Evolutionary conservation across 495 filamentous ascomycete genomes (phyloP).

Genomic region (Penicillium steckii): DNA sequence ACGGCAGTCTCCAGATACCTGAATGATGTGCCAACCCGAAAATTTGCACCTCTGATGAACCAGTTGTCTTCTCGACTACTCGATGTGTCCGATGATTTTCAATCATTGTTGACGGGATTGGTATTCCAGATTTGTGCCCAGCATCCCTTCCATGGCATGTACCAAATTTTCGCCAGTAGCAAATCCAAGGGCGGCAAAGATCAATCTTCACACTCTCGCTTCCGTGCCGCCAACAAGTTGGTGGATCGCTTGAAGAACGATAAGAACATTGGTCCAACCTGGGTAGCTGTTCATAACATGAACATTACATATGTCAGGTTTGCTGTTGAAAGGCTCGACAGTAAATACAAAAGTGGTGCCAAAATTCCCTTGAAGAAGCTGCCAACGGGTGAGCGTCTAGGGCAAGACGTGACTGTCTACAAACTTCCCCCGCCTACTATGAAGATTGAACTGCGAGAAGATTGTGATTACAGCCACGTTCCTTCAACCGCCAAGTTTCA

Average conservation of each 20-base stretch:
- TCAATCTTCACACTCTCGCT: slow-evolving; percentile 66
- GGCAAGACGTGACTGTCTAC: slow-evolving; percentile 53
- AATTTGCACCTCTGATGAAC: slow-evolving; percentile 93
- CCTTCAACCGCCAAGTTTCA: slow-evolving; percentile 69
- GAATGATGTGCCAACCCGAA: slow-evolving; percentile 73
- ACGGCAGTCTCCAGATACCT: slow-evolving; percentile 70
- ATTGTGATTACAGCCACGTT: slow-evolving; percentile 72
- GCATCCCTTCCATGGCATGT: slow-evolving; percentile 94
- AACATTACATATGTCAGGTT: slow-evolving; percentile 73
- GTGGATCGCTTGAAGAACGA: slow-evolving; percentile 55
- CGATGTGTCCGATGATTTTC: slow-evolving; percentile 66
- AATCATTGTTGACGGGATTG: slow-evolving; percentile 66
- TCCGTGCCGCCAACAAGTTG: slow-evolving; percentile 67
- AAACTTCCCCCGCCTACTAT: slow-evolving; percentile 87
- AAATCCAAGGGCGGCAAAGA: slow-evolving; percentile 68
- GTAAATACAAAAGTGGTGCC: slow-evolving; percentile 65
- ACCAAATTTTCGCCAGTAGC: slow-evolving; percentile 84
- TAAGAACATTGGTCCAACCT: slow-evolving; percentile 46
- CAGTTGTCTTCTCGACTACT: slow-evolving; percentile 90
- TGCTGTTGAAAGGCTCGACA: slow-evolving; percentile 60
- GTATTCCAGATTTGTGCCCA: slow-evolving; percentile 81
- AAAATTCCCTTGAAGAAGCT: slow-evolving; percentile 62
- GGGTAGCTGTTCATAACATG: slow-evolving; percentile 67
- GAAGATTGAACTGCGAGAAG: slow-evolving; percentile 70
- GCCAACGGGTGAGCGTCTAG: slow-evolving; percentile 52